Base-by-base conservation (phyloP, 371 early-diverging fungal genomes). In the Mortierella sp. region DNA sequence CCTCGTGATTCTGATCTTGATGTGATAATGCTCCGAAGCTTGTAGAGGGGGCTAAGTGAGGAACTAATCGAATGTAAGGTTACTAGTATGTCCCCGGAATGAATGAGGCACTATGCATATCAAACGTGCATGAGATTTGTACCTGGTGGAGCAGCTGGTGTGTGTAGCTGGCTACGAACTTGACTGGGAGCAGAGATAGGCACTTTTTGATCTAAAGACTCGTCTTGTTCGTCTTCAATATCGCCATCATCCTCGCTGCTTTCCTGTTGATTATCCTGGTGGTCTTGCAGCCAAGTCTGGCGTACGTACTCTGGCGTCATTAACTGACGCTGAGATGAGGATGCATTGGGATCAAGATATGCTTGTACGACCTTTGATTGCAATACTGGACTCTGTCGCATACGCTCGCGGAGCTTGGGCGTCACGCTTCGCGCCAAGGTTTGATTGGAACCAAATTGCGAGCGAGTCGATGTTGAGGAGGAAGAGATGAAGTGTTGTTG, bases 321-420 rank as follows among this genome's bases (percentile, higher is more conserved):
- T 28, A 66, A 66, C 40, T 68, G 72, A 1, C 26, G 70, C n/a
- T 63, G 74, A 8, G 49, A 28, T 20, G 59, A 45, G 3, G 78
- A 69, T 0, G 68, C 64, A 64, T 59, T 43, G 3, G 81, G 81
- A 39, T 72, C 73, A 9, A 81, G 70, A 60, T 81, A 81, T 5
- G 81, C 81, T 66, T 75, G 65, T 6, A 81, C 81, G 30, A 81
- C 69, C 45, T 59, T 75, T 6, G 81, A 81, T 14, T 69, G 68
- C 18, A 71, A 69, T 18, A 70, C 67, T 12, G 81, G 76, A 28
- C 76, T 75, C 47, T 75, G 81, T 5, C 76, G 72, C 76, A 81
- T 75, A 28, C 81, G 72, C n/a, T 81, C 81, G 12, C 81, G 69
- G 22, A 81, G 70, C 37, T 70, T 75, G 26, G 81, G 75, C 18